Conservation (phyloP, 2,329 filamentous ascomycete species). For the Arthrinium phaeospermum region DNA sequence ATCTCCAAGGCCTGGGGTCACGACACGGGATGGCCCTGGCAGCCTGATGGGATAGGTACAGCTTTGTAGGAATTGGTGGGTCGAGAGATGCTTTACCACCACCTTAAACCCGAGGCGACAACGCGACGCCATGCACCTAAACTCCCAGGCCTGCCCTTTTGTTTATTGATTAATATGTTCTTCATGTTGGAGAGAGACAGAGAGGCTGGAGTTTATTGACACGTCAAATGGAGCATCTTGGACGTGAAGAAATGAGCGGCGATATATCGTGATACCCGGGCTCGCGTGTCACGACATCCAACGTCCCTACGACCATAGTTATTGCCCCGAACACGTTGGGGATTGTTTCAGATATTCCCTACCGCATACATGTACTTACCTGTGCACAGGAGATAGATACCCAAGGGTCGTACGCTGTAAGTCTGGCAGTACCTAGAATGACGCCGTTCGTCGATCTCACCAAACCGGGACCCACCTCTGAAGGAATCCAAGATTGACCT, state of each 20-base stretch:
- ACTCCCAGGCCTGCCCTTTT: neutral
- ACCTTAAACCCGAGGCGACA: neutral
- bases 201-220: neutral
- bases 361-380: neutral
- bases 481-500: slow-evolving; percentile 17
- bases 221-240: neutral
- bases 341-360: neutral
- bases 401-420: neutral
- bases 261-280: neutral
- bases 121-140: neutral
- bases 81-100: neutral
- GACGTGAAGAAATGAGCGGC: neutral
- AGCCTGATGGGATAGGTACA: neutral
- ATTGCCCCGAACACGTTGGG: neutral
- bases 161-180: neutral
- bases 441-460: slow-evolving; percentile 17
- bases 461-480: neutral
- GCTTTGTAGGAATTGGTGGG: neutral
- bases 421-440: neutral
- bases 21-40: slow-evolving; percentile 9
- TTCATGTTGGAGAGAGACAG: neutral
- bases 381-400: neutral
- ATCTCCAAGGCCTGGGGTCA: slow-evolving; percentile 9
- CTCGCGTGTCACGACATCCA: neutral
- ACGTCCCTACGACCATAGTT: neutral